These are phyloP conservation scores for Pythium rishiriense DNA, from an alignment of 352 stramenopile genomes.

Conservation along the genomic window DNA sequence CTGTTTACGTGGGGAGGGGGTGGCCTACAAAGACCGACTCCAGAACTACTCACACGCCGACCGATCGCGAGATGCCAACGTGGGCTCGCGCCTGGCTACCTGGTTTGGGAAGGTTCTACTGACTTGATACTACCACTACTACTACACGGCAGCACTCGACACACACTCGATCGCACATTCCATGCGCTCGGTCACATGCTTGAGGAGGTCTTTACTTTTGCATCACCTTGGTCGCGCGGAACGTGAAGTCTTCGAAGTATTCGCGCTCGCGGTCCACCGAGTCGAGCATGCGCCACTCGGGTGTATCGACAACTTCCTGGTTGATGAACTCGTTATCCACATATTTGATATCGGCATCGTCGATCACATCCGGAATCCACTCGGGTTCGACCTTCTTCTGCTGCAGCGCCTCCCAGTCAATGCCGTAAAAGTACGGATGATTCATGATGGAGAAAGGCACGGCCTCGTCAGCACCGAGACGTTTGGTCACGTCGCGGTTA, in stretches of 20 bases:
- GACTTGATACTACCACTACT: constrained; percentile 17
- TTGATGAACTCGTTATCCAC: constrained; percentile 89
- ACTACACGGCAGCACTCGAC: constrained; percentile 19
- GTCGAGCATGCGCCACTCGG: constrained; percentile 89
- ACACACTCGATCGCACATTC: constrained; percentile 5
- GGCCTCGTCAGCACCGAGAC: constrained; percentile 72
- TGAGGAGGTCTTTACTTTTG: constrained; percentile 45
- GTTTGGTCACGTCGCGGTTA: constrained; percentile 66
- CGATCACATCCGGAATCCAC: constrained; percentile 81
- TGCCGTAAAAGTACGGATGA: constrained; percentile 83
- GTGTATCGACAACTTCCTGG: constrained; percentile 83
- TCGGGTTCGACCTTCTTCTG: constrained; percentile 77
- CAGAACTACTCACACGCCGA: neutral
- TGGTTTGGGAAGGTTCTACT: neutral
- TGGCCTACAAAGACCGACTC: too few species aligned
- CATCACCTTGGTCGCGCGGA: constrained; percentile 72
- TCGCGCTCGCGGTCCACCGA: constrained; percentile 83
- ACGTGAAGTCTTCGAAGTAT: constrained; percentile 87
- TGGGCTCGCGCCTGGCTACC: neutral
- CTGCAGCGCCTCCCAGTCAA: constrained; percentile 88
- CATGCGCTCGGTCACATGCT: neutral
- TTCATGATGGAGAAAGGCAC: constrained; percentile 89
- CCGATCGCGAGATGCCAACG: too few species aligned
- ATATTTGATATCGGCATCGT: constrained; percentile 85
- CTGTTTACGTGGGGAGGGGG: neutral